phyloP scores from a whole-genome alignment of 768 basidiomycete species.

The Lyophyllum semitale region DNA sequence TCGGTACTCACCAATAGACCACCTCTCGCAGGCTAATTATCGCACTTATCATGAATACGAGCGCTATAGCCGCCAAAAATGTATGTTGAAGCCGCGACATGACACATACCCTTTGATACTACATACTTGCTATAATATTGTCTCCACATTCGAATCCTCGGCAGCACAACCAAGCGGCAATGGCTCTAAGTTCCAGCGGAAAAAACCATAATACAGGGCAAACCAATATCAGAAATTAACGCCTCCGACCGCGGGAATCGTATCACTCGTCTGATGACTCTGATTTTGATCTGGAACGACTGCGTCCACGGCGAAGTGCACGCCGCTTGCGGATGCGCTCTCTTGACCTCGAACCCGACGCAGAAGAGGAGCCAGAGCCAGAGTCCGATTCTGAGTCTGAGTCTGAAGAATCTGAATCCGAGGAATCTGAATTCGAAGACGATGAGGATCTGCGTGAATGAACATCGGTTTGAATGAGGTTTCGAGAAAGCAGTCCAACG shows the following conservation, averaged over 20 bases:
- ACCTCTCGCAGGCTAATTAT: constrained; percentile 61
- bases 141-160: background rate
- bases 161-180: background rate
- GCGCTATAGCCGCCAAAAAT: constrained; percentile 34
- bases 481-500: background rate
- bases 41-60: constrained; percentile 89
- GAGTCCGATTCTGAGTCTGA: constrained; percentile 46
- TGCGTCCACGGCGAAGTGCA: constrained; percentile 27
- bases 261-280: constrained; percentile 17
- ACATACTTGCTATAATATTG: constrained; percentile 13
- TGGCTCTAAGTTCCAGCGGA: background rate
- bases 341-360: constrained; percentile 43
- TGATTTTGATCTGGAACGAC: constrained; percentile 16
- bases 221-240: constrained; percentile 6
- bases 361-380: constrained; percentile 44
- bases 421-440: constrained; percentile 21
- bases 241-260: constrained; percentile 18
- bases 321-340: constrained; percentile 43
- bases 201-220: background rate
- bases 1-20: background rate
- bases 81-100: constrained; percentile 20
- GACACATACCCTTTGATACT: constrained; percentile 4
- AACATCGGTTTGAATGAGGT: background rate
- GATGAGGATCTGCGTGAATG: constrained; percentile 13
- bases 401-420: constrained; percentile 31